Evolutionary conservation across 2,329 filamentous ascomycete genomes (phyloP), one percentile per base, ranked within the genome.

Genomic region (Xylaria arbuscula): DNA sequence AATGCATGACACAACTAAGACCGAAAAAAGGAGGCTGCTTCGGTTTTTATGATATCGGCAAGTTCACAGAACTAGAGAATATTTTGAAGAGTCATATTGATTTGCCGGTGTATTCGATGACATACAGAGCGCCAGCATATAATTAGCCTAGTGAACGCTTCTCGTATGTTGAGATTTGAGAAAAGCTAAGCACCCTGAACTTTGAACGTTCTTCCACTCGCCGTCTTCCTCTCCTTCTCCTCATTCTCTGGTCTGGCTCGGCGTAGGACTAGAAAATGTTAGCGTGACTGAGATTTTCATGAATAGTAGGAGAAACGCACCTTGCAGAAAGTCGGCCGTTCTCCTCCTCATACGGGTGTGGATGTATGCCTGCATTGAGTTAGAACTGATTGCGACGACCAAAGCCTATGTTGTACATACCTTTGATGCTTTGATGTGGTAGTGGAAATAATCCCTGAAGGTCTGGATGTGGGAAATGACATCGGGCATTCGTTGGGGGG

Each of bases 371-470:
- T 72, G 7, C 3, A 11, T 67, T 40, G 36, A 55, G 59, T 72
- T 56, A 72, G 66, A 47, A 64, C 42, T 15, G 13, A 48, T 40
- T 53, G 66, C 45, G 10, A 40, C 19, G 19, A 50, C 2, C 1
- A 38, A 1, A n/a, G 32, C 57, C 10, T 51, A 8, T 13, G 36
- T 19, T 15, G 48, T 72, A 61, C 38, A 22, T 80, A 90, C 89
- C 86, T 99, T 99, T 71, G 94, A 98, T 36, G 96, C 97, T 84
- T 99, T 99, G 83, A 99, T 99, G 82, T 99, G 96, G 81, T 99
- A 99, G 82, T 99, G 96, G 87, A 99, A 99, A 83, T 99, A 99
- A 80, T 99, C 96, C 74, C 96, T 93, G 92, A 99, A 99, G 15
- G 96, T 99, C 83, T 99, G 97, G 76, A 99, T 98, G 81, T 99